Base-by-base conservation (phyloP, 2,329 filamentous ascomycete species). In the Metarhizium guizhouense region DNA sequence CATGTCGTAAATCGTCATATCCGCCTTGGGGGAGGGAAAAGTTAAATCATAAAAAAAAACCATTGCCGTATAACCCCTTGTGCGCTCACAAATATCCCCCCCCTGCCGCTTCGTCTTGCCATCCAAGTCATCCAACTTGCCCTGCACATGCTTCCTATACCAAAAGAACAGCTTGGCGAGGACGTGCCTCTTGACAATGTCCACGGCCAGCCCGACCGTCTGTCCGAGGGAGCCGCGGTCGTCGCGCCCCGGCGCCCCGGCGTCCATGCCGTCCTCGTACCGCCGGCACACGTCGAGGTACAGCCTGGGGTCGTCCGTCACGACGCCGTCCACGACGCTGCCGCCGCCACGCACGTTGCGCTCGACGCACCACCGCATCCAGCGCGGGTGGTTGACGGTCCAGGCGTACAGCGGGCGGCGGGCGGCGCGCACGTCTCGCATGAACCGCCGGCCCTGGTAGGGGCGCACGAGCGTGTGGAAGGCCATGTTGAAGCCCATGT, bases 341-440 rank as follows among this genome's bases (percentile, higher is more conserved):
- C 7, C 32, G 7, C 32, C 32, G 7, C 32, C 32, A 11, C 32
- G 32, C 32, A 11, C 18, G 14, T 71, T 70, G 58, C 66, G 65
- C 4, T 63, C 61, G 38, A 95, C 82, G 60, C 83, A 80, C 90
- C 90, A 96, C 63, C 84, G 80, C 92, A 97, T 96, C 71, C 84
- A 81, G 52, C 78, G 76, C 59, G 82, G 80, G 14, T 87, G 80
- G 67, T 97, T 96, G 52, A 96, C 88, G 0, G 92, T 96, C 93
- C 93, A 97, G 0, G 84, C 80, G 63, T 87, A 85, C 4, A 96
- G 74, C 4, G 80, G 78, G 25, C 87, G 79, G 58, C 78, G 60
- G 29, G 58, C 55, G 25, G 57, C 56, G 11, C 60, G 78, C 30
- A 83, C 81, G 54, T 85, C 79, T 13, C 76, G 74, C 16, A 91